Conservation (phyloP, 768 basidiomycete species). For the Suillus fuscotomentosus region DNA sequence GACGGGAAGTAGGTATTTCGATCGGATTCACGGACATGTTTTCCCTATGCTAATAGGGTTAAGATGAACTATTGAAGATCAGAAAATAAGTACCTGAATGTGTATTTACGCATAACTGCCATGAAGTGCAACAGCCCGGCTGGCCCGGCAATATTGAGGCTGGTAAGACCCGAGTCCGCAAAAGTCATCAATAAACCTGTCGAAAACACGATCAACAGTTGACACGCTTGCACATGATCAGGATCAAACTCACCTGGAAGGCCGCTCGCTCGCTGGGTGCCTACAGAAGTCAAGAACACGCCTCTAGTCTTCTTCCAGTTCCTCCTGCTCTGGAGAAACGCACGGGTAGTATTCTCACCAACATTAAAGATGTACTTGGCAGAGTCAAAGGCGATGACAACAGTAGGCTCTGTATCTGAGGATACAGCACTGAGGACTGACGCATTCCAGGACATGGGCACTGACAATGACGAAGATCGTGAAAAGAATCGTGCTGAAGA, state of each 20-base stretch:
- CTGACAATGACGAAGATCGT: not conserved
- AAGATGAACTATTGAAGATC: not conserved
- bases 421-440: conserved; percentile 57
- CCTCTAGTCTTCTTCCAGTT: conserved; percentile 67
- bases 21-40: conserved; percentile 45
- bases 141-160: conserved; percentile 69
- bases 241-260: conserved; percentile 57
- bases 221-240: not conserved
- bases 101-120: conserved; percentile 67
- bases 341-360: conserved; percentile 76
- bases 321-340: conserved; percentile 65
- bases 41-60: conserved; percentile 37
- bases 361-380: conserved; percentile 88
- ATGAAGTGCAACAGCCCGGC: conserved; percentile 67
- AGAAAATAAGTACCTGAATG: conserved; percentile 51
- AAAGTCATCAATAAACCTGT: conserved; percentile 77
- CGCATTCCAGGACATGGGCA: conserved; percentile 59
- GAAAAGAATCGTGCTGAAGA: not conserved
- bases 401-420: conserved; percentile 79
- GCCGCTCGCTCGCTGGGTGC: conserved; percentile 64
- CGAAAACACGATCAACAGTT: not conserved
- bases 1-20: conserved; percentile 37
- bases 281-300: conserved; percentile 70
- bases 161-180: conserved; percentile 64
- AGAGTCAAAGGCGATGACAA: conserved; percentile 72